A percentile compares a stretch with the other conserved stretches of the same genome.
Conservation (phyloP, 2,329 filamentous ascomycete genomes). For the Aspergillus novoparasiticus region DNA sequence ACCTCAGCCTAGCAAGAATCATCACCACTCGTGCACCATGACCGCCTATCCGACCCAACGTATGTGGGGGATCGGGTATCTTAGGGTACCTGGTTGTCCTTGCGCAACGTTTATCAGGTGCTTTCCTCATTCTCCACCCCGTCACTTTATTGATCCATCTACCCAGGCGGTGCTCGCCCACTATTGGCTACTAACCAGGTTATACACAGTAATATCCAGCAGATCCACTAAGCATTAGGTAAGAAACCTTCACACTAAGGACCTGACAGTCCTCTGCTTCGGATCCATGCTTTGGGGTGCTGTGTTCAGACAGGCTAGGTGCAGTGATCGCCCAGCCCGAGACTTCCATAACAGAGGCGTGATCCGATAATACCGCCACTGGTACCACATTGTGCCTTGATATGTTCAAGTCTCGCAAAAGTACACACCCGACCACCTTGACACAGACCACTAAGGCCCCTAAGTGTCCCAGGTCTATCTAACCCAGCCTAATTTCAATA, state of each 20-base stretch:
- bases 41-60: conserved; percentile 6
- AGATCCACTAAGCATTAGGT: neutral
- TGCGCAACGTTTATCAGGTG: conserved; percentile 12
- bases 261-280: neutral
- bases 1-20: conserved; percentile 10
- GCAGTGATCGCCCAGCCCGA: neutral
- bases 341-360: neutral
- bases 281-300: neutral
- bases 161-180: neutral
- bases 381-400: neutral
- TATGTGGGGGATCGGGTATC: conserved; percentile 13
- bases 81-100: conserved; percentile 6
- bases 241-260: neutral
- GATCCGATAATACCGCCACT: neutral
- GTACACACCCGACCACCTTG: neutral
- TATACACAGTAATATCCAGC: neutral
- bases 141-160: conserved; percentile 23
- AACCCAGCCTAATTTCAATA: neutral
- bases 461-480: neutral
- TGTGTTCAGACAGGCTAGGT: neutral
- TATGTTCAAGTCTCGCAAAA: neutral
- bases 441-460: neutral
- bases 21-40: conserved; percentile 20
- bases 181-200: neutral
- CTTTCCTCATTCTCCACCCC: conserved; percentile 14